Base-by-base conservation (phyloP, 305 asterid species). In the Fraxinus sp. region DNA sequence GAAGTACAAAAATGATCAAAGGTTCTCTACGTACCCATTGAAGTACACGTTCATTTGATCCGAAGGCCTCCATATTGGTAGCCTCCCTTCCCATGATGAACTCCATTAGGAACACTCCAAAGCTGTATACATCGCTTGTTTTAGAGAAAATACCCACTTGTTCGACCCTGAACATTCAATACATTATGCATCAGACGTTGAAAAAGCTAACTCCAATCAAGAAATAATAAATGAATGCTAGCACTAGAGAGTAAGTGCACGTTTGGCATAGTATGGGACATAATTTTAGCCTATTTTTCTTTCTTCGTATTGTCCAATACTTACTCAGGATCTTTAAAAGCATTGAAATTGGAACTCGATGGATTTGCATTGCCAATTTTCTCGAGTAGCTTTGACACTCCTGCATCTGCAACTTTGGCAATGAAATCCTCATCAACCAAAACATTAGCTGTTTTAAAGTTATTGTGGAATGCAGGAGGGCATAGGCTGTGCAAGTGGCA, bases 261-360 rank as follows among this genome's bases (percentile, higher is more conserved):
- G 16, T 64, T 64, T 9, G 32, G 72, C 32, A 64, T 11, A 76
- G 5, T 26, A 22, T 32, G 10, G 39, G n/a, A 30, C 39, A 59
- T n/a, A 18, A 24, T 13, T 68, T 68, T 68, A 59, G 5, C 37
- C 33, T 11, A 26, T 3, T 26, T 5, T 14, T 66, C 7, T 24
- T 66, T 11, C 57, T 46, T 46, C 13, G 18, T 46, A 46, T 46
- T 46, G 57, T 46, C 57, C 6, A 46, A 4, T 10, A 3, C 81
- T 89, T 94, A 92, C 98, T 89, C 96, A 80, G 98, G 98, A 88
- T 91, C 97, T 72, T 80, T 82, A 80, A 90, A 91, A 78, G 86
- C 89, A 55, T 81, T 87, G 84, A 85, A 78, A 83, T 78, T 83
- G 32, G 91, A 83, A 43, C 80, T 71, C 74, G 95, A 91, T 18